Evolutionary conservation across 495 filamentous ascomycete species (phyloP), one percentile per base, ranked within the genome.

Genomic region (Tetracladium setigerum): DNA sequence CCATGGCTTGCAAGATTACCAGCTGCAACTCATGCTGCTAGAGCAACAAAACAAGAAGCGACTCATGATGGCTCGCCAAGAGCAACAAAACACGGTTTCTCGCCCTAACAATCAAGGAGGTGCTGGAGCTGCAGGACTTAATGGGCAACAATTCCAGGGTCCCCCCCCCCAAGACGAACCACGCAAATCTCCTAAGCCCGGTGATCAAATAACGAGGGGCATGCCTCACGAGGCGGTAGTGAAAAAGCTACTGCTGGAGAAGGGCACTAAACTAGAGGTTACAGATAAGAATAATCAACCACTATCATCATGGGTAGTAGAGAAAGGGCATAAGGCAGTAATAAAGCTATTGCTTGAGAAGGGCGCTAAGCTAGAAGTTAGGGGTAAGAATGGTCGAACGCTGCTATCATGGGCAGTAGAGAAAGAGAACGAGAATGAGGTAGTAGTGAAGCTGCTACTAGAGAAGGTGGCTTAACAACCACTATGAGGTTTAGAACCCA

Each of bases 21-120:
- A 95, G 67, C 95, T 95, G 90, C 90, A 97, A 59, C 71, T 95
- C 62, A 95, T 95, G 90, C 64, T 97, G 49, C 82, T 97, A 33
- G 90, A 97, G 64, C 90, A 95, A 67, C 90, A 95, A 64, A 97
- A 95, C 57, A 97, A 95, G 74, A 91, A 89, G 57, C 76, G 91
- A 15, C 67, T 96, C 56, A 82, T 95, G 74, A 92, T 95, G 89
- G 90, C 91, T 50, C 80, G 89, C 34, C 86, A 91, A 65, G 89
- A 95, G 65, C 89, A 95, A 67, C n/a, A n/a, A n/a, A n/a, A n/a
- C n/a, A n/a, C n/a, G n/a, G n/a, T n/a, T n/a, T n/a, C n/a, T n/a
- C n/a, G n/a, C n/a, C n/a, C n/a, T n/a, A n/a, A n/a, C n/a, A n/a
- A n/a, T n/a, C n/a, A n/a, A n/a, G n/a, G n/a, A n/a, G n/a, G n/a